A percentile compares a stretch with the other conserved stretches of the same genome.
Conservation (phyloP, 345 rosid genomes). For the Citrus glauca region DNA sequence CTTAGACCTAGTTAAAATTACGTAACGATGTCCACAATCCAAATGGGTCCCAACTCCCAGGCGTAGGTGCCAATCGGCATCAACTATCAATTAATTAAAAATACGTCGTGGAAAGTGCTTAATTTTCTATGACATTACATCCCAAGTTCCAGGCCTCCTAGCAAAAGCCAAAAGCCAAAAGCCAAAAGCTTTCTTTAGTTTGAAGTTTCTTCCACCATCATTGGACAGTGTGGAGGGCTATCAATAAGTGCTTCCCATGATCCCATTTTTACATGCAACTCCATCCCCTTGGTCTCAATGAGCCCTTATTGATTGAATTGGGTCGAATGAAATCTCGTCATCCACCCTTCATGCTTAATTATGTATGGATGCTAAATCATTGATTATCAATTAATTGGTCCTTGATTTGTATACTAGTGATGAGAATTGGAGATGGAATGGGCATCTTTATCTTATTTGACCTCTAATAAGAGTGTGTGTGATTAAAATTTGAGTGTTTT, state of each 20-base stretch:
- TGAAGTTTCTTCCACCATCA: constrained; percentile 14
- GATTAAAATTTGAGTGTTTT: too few relatives aligned
- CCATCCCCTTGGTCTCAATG: not conserved
- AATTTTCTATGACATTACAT: not conserved
- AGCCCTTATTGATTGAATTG: not conserved
- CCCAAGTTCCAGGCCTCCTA: not conserved
- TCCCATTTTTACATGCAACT: not conserved
- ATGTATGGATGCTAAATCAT: not conserved
- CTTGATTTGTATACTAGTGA: too few relatives aligned
- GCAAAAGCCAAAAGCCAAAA: not conserved
- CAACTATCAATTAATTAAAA: too few relatives aligned
- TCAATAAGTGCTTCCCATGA: not conserved
- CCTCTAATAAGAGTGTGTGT: too few relatives aligned
- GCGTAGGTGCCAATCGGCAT: too few relatives aligned
- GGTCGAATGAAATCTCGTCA: not conserved
- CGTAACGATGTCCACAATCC: too few relatives aligned
- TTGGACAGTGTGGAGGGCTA: not conserved
- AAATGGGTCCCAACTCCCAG: too few relatives aligned
- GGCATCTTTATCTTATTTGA: too few relatives aligned
- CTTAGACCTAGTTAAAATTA: too few relatives aligned
- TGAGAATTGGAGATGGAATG: too few relatives aligned
- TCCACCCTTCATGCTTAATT: not conserved
- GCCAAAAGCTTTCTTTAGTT: not conserved
- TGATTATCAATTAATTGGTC: too few relatives aligned
- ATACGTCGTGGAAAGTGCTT: too few relatives aligned